These are phyloP conservation scores for Conidiobolus incongruus DNA, from an alignment of 371 early-diverging fungal species.

Conservation along the genomic window DNA sequence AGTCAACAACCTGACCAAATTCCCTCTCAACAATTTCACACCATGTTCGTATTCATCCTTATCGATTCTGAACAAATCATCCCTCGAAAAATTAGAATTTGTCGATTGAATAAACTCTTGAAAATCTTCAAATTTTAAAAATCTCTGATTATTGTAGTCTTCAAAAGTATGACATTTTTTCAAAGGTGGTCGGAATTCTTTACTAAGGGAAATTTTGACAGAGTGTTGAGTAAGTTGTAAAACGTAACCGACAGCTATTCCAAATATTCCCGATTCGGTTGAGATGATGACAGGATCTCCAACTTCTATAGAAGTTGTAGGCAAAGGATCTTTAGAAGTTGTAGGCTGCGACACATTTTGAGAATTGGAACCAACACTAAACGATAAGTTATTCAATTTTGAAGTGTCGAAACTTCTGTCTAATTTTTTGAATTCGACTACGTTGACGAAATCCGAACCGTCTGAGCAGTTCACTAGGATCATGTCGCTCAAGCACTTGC, in stretches of 20 bases:
- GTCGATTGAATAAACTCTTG: neutral
- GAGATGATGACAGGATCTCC: slow-evolving; percentile 77
- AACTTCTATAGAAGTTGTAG: slow-evolving; percentile 12
- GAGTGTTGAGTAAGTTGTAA: slow-evolving; percentile 14
- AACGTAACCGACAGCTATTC: slow-evolving; percentile 58
- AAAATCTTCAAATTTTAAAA: neutral
- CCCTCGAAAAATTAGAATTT: neutral
- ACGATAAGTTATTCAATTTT: slow-evolving; percentile 12
- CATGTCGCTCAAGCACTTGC: slow-evolving; percentile 6
- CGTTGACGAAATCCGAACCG: neutral
- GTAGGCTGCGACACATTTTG: neutral
- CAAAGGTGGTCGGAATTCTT: slow-evolving; percentile 19
- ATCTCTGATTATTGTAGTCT: neutral
- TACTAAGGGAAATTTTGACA: slow-evolving; percentile 32
- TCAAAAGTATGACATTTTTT: neutral
- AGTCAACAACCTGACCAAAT: slow-evolving; percentile 45
- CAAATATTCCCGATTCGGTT: slow-evolving; percentile 41
- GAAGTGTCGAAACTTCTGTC: slow-evolving; percentile 5
- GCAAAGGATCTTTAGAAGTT: neutral
- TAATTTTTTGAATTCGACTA: neutral
- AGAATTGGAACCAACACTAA: neutral
- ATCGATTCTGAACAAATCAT: slow-evolving; percentile 47
- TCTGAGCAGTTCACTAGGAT: neutral
- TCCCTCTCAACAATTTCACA: slow-evolving; percentile 37
- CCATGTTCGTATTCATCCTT: slow-evolving; percentile 52